A percentile compares a stretch with the other conserved stretches of the same genome.
Conservation (phyloP, 495 filamentous ascomycete species). For the Aspergillus bertholletiae region DNA sequence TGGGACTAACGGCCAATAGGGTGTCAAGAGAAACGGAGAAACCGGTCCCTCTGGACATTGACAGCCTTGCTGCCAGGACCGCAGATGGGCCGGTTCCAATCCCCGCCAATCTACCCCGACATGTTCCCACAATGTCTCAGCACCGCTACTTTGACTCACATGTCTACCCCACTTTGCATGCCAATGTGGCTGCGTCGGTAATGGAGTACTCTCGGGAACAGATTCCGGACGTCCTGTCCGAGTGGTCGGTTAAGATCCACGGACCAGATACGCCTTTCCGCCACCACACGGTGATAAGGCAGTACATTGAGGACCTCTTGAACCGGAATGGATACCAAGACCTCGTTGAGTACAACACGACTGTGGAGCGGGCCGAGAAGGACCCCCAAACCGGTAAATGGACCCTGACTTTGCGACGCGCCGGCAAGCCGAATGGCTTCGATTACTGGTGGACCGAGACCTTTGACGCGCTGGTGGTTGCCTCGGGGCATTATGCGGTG, state of each 20-base stretch:
- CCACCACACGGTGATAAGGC: constrained; percentile 33
- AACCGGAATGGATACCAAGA: constrained; percentile 29
- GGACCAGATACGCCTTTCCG: constrained; percentile 37
- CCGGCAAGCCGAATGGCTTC: constrained; percentile 14
- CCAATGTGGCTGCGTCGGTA: constrained; percentile 35
- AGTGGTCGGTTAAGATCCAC: constrained; percentile 33
- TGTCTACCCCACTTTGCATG: constrained; percentile 36
- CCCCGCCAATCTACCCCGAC: constrained; percentile 42
- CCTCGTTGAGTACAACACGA: constrained; percentile 39
- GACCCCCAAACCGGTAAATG: constrained; percentile 25
- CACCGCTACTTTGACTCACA: constrained; percentile 48
- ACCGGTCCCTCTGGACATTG: constrained; percentile 33
- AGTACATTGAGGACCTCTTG: constrained; percentile 38
- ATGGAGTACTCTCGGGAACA: constrained; percentile 41
- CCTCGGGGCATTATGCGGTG: constrained; percentile 74
- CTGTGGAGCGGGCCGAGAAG: constrained; percentile 38
- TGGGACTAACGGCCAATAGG: constrained; percentile 17
- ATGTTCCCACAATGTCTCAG: constrained; percentile 35
- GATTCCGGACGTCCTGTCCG: constrained; percentile 30
- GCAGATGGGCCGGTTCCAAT: constrained; percentile 48
- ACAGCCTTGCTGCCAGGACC: constrained; percentile 37
- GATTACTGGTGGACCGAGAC: constrained; percentile 44
- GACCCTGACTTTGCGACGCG: constrained; percentile 33
- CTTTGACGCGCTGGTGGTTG: constrained; percentile 74
- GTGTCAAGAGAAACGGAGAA: constrained; percentile 37